Base-by-base conservation (phyloP, 1,139 yeast genomes). In the Yamadazyma trypodendri region DNA sequence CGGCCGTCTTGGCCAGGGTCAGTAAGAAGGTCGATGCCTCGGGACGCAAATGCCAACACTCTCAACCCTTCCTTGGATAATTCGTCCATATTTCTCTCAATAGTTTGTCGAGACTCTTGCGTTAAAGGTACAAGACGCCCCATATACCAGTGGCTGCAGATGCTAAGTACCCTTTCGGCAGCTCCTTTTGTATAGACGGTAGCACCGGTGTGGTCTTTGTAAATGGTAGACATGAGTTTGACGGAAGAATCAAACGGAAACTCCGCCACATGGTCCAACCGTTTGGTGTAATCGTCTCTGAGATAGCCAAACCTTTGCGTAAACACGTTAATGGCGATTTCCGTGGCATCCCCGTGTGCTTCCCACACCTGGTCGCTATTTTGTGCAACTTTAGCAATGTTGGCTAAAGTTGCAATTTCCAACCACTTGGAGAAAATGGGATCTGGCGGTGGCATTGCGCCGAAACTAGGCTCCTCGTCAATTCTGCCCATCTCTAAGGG, bases 341-440 rank as follows among this genome's bases (percentile, higher is more conserved):
- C 95, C 3, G 95, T 85, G 28, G 95, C 90, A 56, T 85, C 95
- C 38, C 94, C 95, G 51, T 80, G 82, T n/a, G 87, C 88, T 50
- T 77, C 77, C 92, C 94, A 85, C 13, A 46, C 59, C 27, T 52
- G 6, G 16, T 34, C 36, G 9, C 32, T 51, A 28, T 65, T 65
- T 44, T 71, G 60, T 43, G 67, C 68, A 16, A 84, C 76, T 13
- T 70, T 66, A 3, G 94, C 89, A 54, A 84, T 78, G 51, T 85
- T 85, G 24, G 92, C 92, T 49, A 85, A 60, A 2, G 89, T 72
- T 7, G 90, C 86, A 31, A 81, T 67, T 28, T 60, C 49, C 36
- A 82, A 59, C 82, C 85, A 83, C 22, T 65, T 55, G 18, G 54
- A 44, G 43, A 77, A 72, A 2, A 55, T 46, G 18, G 67, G 54